Evolutionary conservation across 2,329 filamentous ascomycete species (phyloP).

Genomic region (Paradendryphiella salina): DNA sequence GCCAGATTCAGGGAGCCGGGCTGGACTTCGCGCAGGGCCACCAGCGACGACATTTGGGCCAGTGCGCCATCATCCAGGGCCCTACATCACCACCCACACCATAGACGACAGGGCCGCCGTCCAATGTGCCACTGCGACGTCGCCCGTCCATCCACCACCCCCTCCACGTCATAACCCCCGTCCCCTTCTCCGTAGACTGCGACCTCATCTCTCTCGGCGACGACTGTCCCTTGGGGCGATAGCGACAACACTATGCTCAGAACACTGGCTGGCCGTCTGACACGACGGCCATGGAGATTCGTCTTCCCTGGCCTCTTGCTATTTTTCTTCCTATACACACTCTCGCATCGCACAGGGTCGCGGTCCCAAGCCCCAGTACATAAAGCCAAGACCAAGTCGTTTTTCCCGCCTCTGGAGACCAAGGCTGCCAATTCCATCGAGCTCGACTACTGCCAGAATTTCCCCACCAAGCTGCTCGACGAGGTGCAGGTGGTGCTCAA

Average conservation of each 20-base stretch:
- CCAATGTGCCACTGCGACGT: slow-evolving; percentile 22
- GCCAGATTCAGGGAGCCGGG: slow-evolving; percentile 17
- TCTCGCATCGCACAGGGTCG: slow-evolving; percentile 31
- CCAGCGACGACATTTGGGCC: slow-evolving; percentile 6
- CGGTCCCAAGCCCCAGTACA: slow-evolving; percentile 25
- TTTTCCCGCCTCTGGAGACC: slow-evolving; percentile 43
- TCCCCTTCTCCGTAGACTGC: not conserved
- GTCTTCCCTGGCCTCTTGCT: slow-evolving; percentile 39
- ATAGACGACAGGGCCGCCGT: slow-evolving; percentile 3
- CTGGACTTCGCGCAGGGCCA: slow-evolving; percentile 11
- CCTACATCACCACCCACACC: slow-evolving; percentile 10
- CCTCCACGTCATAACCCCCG: slow-evolving; percentile 2
- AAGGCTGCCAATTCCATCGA: slow-evolving; percentile 35
- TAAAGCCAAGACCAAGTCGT: slow-evolving; percentile 40
- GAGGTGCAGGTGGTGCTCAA: slow-evolving; percentile 55
- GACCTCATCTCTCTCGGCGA: slow-evolving; percentile 1
- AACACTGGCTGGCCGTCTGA: slow-evolving; percentile 31
- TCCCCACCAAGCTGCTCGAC: slow-evolving; percentile 48
- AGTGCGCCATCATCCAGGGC: slow-evolving; percentile 8
- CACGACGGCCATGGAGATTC: slow-evolving; percentile 38
- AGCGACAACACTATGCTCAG: slow-evolving; percentile 28
- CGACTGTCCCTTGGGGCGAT: slow-evolving; percentile 7
- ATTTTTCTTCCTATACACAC: slow-evolving; percentile 38
- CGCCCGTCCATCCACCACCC: slow-evolving; percentile 8
- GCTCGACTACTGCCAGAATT: slow-evolving; percentile 47